These are phyloP conservation scores for Fusarium pseudograminearum DNA, from an alignment of 2,329 filamentous ascomycete genomes.

Conservation along the genomic window DNA sequence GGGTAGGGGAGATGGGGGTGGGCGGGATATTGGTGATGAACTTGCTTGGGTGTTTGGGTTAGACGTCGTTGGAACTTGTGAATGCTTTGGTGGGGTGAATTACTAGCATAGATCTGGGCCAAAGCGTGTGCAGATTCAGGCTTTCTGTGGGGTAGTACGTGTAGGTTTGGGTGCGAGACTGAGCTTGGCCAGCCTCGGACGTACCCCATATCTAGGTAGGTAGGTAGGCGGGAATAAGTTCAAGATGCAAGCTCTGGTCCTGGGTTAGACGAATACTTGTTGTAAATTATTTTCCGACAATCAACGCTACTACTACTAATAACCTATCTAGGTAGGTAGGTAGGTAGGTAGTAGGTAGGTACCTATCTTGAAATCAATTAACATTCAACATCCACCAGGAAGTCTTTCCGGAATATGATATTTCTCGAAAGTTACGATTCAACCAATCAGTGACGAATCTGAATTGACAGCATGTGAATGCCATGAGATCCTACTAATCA, in stretches of 20 bases:
- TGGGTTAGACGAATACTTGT: background rate
- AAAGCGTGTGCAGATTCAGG: background rate
- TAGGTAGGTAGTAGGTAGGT: too few relatives aligned
- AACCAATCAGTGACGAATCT: constrained; percentile 19
- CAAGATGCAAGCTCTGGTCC: too few relatives aligned
- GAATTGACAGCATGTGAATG: constrained; percentile 17
- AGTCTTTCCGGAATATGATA: background rate
- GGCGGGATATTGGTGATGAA: constrained; percentile 31
- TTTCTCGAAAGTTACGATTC: constrained; percentile 14
- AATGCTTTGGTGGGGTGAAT: constrained; percentile 38
- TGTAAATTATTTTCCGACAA: background rate
- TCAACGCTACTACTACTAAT: background rate
- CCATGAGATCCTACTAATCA: background rate
- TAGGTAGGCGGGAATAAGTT: background rate
- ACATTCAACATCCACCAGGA: background rate
- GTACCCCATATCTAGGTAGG: too few relatives aligned
- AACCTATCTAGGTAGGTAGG: too few relatives aligned
- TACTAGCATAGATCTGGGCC: constrained; percentile 17
- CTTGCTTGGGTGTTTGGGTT: constrained; percentile 28
- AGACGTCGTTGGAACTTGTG: constrained; percentile 39
- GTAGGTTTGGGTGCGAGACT: constrained; percentile 4
- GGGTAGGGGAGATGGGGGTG: constrained; percentile 13
- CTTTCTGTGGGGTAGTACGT: constrained; percentile 1
- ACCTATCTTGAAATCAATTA: too few relatives aligned
- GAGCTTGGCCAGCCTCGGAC: background rate